Conservation (phyloP, 2,329 filamentous ascomycete species). For the Hypoxylon sp. region DNA sequence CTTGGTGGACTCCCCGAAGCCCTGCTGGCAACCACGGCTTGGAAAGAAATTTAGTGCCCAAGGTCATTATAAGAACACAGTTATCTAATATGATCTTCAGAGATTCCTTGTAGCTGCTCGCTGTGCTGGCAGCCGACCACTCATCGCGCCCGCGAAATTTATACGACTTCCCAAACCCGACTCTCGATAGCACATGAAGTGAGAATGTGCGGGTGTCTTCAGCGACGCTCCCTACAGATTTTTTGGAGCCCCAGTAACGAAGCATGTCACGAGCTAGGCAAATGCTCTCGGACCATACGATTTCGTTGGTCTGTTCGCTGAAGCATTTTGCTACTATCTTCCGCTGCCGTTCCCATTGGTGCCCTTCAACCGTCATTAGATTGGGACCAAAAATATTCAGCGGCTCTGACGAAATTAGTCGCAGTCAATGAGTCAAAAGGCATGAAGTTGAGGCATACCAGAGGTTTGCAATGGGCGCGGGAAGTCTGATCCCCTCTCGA, state of each 20-base stretch:
- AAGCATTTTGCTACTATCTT: conserved; percentile 21
- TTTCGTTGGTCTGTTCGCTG: conserved; percentile 27
- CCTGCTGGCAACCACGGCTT: conserved; percentile 20
- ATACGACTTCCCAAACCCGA: conserved; percentile 34
- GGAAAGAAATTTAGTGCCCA: conserved; percentile 41
- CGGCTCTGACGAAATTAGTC: neutral
- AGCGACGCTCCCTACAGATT: conserved; percentile 1
- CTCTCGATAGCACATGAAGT: conserved; percentile 25
- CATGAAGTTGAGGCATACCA: neutral
- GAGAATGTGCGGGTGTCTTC: conserved; percentile 31
- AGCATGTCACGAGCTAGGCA: conserved; percentile 21
- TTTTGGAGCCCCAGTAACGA: conserved; percentile 25
- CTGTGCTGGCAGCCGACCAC: conserved; percentile 13
- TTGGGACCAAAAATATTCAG: conserved; percentile 8
- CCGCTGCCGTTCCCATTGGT: conserved; percentile 32
- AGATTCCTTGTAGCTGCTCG: conserved; percentile 41
- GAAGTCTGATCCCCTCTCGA: conserved; percentile 21
- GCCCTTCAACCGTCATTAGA: conserved; percentile 1
- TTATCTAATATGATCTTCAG: conserved; percentile 45
- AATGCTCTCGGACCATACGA: conserved; percentile 31
- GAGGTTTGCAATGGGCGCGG: conserved; percentile 7
- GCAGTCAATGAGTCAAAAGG: neutral
- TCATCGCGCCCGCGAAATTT: conserved; percentile 32
- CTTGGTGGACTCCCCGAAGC: conserved; percentile 6
- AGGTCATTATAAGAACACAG: conserved; percentile 43